A percentile compares a stretch with the other conserved stretches of the same genome.
Conservation (phyloP, 768 basidiomycete genomes). For the Boletus rubroflammeus region DNA sequence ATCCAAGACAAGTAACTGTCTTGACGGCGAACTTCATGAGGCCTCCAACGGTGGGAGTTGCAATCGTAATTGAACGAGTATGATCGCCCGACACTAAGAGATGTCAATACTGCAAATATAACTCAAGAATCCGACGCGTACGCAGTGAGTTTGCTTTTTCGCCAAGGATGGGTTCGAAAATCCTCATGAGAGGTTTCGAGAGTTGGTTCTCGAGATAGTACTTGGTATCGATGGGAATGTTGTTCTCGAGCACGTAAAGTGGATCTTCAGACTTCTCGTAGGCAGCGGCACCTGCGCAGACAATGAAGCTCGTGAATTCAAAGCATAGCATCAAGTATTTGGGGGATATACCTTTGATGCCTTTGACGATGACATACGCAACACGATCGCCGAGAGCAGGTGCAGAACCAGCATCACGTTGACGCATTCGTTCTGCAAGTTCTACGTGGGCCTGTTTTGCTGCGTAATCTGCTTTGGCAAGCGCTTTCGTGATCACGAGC, state of each 20-base stretch:
- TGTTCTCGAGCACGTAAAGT: constrained; percentile 95
- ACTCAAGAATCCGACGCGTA: constrained; percentile 36
- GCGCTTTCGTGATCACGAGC: constrained; percentile 96
- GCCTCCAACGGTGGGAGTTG: constrained; percentile 93
- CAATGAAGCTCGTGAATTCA: neutral
- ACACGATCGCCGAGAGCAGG: constrained; percentile 98
- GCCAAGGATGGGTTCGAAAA: constrained; percentile 96
- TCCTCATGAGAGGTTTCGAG: constrained; percentile 93
- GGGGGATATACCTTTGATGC: constrained; percentile 69
- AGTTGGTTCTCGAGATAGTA: constrained; percentile 99
- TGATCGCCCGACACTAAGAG: constrained; percentile 88
- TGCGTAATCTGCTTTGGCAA: constrained; percentile 89
- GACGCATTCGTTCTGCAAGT: constrained; percentile 91
- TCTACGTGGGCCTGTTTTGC: constrained; percentile 97
- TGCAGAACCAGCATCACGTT: constrained; percentile 95
- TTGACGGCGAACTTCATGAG: constrained; percentile 99
- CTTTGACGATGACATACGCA: constrained; percentile 97
- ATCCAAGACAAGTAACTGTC: constrained; percentile 91
- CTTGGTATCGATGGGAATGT: constrained; percentile 95
- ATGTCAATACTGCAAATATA: neutral
- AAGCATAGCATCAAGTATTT: neutral
- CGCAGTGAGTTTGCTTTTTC: constrained; percentile 83
- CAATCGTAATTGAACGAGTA: constrained; percentile 92
- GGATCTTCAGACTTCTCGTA: constrained; percentile 99
- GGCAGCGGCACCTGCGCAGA: constrained; percentile 78